Percentiles rank a stretch among this genome's conserved stretches.
These are phyloP conservation scores for Dysphania ambrosioides DNA, from an alignment of 148 eudicot genomes.

Conservation along the genomic window DNA sequence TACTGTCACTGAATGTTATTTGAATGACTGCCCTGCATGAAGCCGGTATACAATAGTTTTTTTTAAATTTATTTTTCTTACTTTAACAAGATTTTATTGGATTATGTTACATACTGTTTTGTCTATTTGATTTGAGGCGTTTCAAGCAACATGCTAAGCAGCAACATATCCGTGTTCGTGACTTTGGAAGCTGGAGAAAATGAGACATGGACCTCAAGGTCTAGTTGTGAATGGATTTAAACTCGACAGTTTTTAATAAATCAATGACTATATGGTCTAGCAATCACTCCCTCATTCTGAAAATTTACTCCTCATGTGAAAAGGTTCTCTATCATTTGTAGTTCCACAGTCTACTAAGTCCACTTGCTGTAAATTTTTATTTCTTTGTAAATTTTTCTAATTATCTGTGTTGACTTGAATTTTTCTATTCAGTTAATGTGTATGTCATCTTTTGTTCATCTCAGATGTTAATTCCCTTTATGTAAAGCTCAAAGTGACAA, in stretches of 20 bases:
- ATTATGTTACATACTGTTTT: too few species aligned
- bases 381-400: not conserved
- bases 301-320: not conserved
- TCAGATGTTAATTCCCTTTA: not conserved
- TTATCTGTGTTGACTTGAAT: not conserved
- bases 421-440: not conserved
- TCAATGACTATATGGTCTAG: not conserved
- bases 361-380: not conserved
- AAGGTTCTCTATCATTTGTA: not conserved
- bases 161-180: not conserved
- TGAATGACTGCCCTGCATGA: not conserved
- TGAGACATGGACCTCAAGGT: not conserved
- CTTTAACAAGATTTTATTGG: too few species aligned
- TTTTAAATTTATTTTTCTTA: too few species aligned
- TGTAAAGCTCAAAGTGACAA: not conserved
- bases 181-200: not conserved
- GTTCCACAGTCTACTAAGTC: too few species aligned
- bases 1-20: not conserved
- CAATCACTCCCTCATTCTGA: not conserved
- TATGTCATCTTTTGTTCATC: not conserved
- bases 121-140: too few species aligned
- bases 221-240: not conserved
- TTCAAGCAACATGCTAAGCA: too few species aligned
- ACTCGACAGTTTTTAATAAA: not conserved
- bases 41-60: too few species aligned